Base-by-base conservation (phyloP, 352 stramenopile species). In the Pythium pyrilobum region DNA sequence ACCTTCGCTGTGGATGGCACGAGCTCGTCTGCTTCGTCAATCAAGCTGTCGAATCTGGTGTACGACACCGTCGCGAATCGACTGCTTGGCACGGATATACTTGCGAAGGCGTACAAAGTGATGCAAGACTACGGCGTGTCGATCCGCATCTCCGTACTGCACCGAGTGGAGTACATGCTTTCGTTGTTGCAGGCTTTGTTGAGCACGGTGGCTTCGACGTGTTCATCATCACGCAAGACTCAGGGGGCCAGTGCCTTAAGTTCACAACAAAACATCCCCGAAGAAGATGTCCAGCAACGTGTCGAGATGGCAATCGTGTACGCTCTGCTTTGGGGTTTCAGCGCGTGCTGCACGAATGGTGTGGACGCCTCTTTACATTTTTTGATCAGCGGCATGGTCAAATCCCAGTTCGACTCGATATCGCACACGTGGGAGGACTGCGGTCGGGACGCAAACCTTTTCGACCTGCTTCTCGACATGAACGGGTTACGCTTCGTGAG, bases 291-390 rank as follows among this genome's bases (percentile, higher is more conserved):
- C 20, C 20, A 67, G 23, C 59, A 71, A 10, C 70, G 72, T 0
- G 67, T 89, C 4, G 68, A 81, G n/a, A 77, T 87, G 72, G 60
- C 62, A 2, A 49, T 78, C 3, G 33, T 79, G 2, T 84, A 81
- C 34, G 70, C 74, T 12, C 43, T 87, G 5, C 31, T 87, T 11
- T 87, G 78, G 76, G 62, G 62, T 10, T 67, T 71, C 38, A 39
- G 38, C 11, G 48, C 57, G 8, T 66, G 57, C 31, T 53, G 52
- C 20, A 38, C 31, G 3, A 34, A 31, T 39, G 39, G 23, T 4
- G 16, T 23, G 1, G 46, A 57, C 34, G 40, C 29, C 25, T 44
- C 33, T 23, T 32, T 71, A 1, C 56, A 67, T 25, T 16, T 57
- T 13, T 37, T 71, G 3, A 58, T 71, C 37, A 67, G 52, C 27